Evolutionary conservation across 1,139 yeast species (phyloP).

Genomic region (Candida buenavistaensis): DNA sequence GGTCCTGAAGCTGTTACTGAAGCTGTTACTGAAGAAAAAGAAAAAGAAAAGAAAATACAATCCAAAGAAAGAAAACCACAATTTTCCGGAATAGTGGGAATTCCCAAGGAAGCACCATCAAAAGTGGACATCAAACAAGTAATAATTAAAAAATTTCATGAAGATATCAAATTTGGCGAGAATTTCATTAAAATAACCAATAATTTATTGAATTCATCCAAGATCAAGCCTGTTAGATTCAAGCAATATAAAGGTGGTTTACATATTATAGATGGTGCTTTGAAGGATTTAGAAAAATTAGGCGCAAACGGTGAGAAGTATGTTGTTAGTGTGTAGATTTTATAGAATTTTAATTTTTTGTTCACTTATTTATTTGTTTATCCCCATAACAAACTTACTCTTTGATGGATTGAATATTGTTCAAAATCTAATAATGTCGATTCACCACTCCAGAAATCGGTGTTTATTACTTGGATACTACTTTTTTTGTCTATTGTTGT

Average conservation of each 20-base stretch:
- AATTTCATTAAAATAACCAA: constrained; percentile 34
- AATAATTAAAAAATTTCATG: constrained; percentile 44
- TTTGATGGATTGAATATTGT: constrained; percentile 26
- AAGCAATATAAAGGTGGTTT: constrained; percentile 35
- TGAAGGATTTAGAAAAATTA: constrained; percentile 34
- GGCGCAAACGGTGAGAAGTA: constrained; percentile 47
- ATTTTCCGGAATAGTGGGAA: constrained; percentile 42
- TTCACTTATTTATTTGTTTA: constrained; percentile 3
- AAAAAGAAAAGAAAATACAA: constrained; percentile 6
- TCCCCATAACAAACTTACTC: constrained; percentile 14
- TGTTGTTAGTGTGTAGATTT: constrained; percentile 25
- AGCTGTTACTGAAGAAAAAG: neutral
- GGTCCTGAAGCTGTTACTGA: neutral
- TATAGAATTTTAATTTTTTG: neutral
- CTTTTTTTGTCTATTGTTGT: constrained; percentile 3
- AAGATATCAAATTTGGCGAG: constrained; percentile 37
- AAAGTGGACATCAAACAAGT: constrained; percentile 28
- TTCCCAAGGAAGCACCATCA: constrained; percentile 28
- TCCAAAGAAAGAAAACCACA: constrained; percentile 12
- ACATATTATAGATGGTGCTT: constrained; percentile 32
- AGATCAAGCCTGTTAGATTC: constrained; percentile 32
- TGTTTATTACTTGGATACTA: constrained; percentile 1
- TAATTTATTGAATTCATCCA: constrained; percentile 22
- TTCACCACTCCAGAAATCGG: constrained; percentile 32
- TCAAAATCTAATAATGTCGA: constrained; percentile 30